Base-by-base conservation (phyloP, 1,284 basidiomycete species). In the Heimioporus punctisporus region DNA sequence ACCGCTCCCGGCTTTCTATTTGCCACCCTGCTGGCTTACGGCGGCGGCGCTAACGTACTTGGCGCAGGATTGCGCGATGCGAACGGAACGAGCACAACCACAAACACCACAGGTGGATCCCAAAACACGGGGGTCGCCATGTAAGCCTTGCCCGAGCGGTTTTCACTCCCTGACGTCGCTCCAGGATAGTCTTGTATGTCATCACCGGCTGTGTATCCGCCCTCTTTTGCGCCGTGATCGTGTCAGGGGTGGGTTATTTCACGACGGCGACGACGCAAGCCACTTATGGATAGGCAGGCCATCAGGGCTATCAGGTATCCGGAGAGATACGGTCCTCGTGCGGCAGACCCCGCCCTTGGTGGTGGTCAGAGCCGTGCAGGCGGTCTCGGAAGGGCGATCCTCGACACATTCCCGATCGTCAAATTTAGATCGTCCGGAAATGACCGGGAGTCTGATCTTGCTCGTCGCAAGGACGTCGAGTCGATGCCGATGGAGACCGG, bases 341-440 rank as follows among this genome's bases (percentile, higher is more conserved):
- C 74, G 12, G 72, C 74, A 21, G 76, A 81, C 48, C 75, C 76
- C 19, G 67, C 66, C 2, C 60, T 69, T 43, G 77, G 77, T 15
- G 78, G 78, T 44, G 78, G 76, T 43, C 90, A 92, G 69, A 89
- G 86, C 52, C 84, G 91, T 9, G 88, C 93, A 0, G 77, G 83
- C 41, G 92, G 95, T 3, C 79, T 97, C 48, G 90, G 91, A 0
- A 86, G 92, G 30, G 95, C 95, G 26, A 94, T 97, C 52, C 77
- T 97, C 51, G 95, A 97, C 65, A 97, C 95, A 1, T 97, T 97
- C 76, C 95, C 95, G 2, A 76, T 97, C 55, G 88, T 96, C 72
- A 93, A 95, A 71, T 97, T 95, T 67, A 85, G 84, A 50, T 61
- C 60, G 21, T 55, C 63, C 25, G 53, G 53, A 23, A 47, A 56